Evolutionary conservation across 2,329 filamentous ascomycete genomes (phyloP), one percentile per base, ranked within the genome.

Genomic region (Mycosphaerella arachidis): DNA sequence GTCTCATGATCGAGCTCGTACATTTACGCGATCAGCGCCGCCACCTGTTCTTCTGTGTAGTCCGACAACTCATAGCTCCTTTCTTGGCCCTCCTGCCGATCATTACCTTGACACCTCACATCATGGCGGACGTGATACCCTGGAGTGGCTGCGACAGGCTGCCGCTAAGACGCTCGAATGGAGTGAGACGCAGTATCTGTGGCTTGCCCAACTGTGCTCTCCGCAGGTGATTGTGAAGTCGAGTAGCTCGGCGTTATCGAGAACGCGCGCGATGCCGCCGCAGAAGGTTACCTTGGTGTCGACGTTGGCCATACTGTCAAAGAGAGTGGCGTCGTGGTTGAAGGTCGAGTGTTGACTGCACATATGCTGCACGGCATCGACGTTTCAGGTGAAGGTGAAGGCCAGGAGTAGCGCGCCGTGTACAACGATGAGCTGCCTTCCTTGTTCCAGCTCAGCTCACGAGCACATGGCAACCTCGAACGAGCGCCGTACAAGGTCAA

Each of bases 121-220:
- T 4, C 20, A 43, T 18, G 37, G 16, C 37, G 5, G 24, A 27
- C 6, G 30, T 35, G 43, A 40, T 31, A 56, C 63, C 53, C 58
- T 58, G 56, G 61, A 65, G 13, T 56, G 43, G 5, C 59, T 58
- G 20, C 57, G 35, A 31, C 48, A 57, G 12, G 56, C 53, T 31
- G 63, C 59, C 1, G 48, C 55, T 31, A 70, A 63, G 52, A 66
- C 68, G 8, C 63, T 56, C 5, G 66, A 69, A n/a, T 64, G 63
- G n/a, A 61, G 7, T 16, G 65, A 68, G 7, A 70, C 30, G 12
- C 67, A 50, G 3, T 54, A 35, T 48, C 66, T 66, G 58, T 69
- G 65, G 1, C 64, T 63, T 9, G 54, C 35, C 55, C 60, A 67
- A 6, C 27, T 57, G 37, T 53, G 55, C 12, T 53, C 53, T 3